A percentile compares a stretch with the other conserved stretches of the same genome.
Evolutionary conservation across 106 monocot species (phyloP).

Genomic region (Allium cepa): DNA sequence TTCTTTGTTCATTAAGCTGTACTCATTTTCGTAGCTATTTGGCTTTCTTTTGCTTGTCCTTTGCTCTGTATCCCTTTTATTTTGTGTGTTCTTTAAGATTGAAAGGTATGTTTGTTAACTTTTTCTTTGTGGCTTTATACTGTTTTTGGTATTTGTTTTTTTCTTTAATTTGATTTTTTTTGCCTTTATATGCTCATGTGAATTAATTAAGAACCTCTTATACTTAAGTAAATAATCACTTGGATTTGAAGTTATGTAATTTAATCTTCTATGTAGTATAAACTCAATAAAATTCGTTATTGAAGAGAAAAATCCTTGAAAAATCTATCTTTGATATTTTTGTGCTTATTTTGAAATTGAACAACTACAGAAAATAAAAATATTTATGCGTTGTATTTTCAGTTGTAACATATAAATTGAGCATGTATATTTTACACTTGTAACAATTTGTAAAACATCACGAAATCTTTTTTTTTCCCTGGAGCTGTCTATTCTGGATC

Average conservation of each 20-base stretch:
- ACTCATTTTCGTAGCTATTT: constrained; percentile 13
- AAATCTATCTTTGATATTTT: too few relatives aligned
- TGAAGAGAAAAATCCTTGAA: background rate
- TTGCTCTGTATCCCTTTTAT: background rate
- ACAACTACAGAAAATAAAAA: too few relatives aligned
- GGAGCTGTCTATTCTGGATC: background rate
- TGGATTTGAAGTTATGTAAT: too few relatives aligned
- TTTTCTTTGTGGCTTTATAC: background rate
- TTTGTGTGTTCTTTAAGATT: background rate
- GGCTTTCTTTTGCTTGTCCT: constrained; percentile 31
- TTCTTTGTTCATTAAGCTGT: constrained; percentile 18
- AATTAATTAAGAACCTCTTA: background rate
- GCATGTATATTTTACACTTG: too few relatives aligned
- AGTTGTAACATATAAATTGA: too few relatives aligned
- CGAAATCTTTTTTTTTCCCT: too few relatives aligned
- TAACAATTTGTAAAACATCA: too few relatives aligned
- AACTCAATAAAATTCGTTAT: background rate
- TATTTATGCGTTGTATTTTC: too few relatives aligned
- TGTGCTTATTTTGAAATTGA: too few relatives aligned
- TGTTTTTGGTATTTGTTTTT: background rate
- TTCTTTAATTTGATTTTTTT: constrained; percentile 13
- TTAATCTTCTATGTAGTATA: too few relatives aligned
- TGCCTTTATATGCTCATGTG: background rate
- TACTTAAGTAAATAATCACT: too few relatives aligned
- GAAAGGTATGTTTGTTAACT: background rate